A percentile compares a stretch with the other conserved stretches of the same genome.
Evolutionary conservation across 441 rosid genomes (phyloP).

Genomic region (Populus hybrid): DNA sequence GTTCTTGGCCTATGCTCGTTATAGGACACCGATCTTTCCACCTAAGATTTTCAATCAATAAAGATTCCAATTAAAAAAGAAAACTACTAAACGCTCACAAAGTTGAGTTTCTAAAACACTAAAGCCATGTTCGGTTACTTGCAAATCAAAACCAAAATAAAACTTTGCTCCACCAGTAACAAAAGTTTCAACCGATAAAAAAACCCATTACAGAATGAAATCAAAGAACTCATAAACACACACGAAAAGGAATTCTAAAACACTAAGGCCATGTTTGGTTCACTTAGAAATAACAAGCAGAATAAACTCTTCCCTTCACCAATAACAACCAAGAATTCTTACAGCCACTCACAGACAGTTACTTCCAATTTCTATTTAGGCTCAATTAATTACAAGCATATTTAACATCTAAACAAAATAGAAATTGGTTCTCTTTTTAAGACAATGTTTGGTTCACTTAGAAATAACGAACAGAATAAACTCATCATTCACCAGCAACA

Average conservation of each 20-base stretch:
- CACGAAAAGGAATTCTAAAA: neutral
- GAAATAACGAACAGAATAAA: too few species aligned
- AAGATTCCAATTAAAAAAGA: neutral
- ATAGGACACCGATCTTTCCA: slow-evolving; percentile 61
- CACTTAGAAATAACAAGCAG: neutral
- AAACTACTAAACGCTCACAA: neutral
- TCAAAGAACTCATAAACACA: neutral
- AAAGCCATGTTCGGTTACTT: neutral
- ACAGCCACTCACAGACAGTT: neutral
- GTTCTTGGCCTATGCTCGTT: slow-evolving; percentile 50
- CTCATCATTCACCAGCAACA: neutral
- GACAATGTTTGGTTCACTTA: neutral
- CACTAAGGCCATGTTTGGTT: neutral
- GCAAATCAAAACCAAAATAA: neutral
- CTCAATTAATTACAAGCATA: neutral
- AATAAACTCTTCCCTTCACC: neutral
- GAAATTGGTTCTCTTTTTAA: too few species aligned
- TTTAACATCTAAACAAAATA: too few species aligned
- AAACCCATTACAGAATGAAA: neutral
- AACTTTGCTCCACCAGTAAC: neutral
- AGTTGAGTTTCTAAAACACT: neutral
- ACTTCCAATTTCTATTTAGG: neutral
- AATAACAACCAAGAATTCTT: neutral
- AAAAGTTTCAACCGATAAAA: neutral
- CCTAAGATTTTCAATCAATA: slow-evolving; percentile 33